Conservation (phyloP, 2,329 filamentous ascomycete genomes). For the Berkeleyomyces rouxiae region DNA sequence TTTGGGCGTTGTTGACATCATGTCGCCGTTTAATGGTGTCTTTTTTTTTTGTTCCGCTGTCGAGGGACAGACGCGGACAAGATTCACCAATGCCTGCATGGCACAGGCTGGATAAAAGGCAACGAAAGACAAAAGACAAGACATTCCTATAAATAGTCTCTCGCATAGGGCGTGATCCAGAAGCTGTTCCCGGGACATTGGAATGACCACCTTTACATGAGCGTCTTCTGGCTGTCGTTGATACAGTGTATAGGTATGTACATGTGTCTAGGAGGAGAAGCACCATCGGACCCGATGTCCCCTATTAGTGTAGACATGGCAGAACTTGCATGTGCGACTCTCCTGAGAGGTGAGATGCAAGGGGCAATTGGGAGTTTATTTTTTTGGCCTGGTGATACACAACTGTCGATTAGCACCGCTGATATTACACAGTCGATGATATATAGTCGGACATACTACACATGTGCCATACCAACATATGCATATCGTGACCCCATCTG, state of each 20-base stretch:
- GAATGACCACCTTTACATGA: too few species aligned
- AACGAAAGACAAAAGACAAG: too few species aligned
- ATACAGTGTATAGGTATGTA: not conserved
- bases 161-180: too few species aligned
- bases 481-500: not conserved
- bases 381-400: not conserved
- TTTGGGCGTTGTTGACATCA: too few species aligned
- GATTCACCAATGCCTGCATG: too few species aligned
- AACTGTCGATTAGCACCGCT: not conserved
- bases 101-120: too few species aligned
- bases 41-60: too few species aligned
- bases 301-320: not conserved
- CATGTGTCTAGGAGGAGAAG: not conserved
- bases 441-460: not conserved
- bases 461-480: not conserved
- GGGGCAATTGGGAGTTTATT: not conserved
- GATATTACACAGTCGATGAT: not conserved
- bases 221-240: too few species aligned
- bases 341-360: not conserved
- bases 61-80: too few species aligned
- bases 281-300: not conserved
- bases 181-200: too few species aligned
- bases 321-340: not conserved
- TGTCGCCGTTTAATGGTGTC: too few species aligned
- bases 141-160: too few species aligned